Evolutionary conservation across 2,329 filamentous ascomycete genomes (phyloP), one percentile per base, ranked within the genome.

Genomic region (Westerdykella sp.): DNA sequence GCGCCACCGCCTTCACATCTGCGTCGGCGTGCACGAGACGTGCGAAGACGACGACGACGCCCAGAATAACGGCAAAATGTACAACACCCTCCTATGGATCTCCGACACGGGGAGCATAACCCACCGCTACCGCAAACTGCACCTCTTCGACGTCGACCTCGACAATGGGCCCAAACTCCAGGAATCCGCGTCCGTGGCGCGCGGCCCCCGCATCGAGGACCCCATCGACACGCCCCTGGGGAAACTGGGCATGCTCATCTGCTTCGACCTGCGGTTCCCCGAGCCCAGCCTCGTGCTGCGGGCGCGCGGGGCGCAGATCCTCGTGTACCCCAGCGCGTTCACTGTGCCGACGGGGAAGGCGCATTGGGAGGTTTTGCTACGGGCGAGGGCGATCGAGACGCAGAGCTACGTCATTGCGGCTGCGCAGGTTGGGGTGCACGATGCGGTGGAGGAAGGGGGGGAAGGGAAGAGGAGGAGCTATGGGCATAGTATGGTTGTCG

Each of bases 311-410:
- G 87, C 88, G 1, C 81, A 95, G 49, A 72, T 95, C 41, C 72
- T 96, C 39, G 81, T 87, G 0, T 96, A 91, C 60, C 91, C 91
- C 0, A 91, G 86, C 5, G 91, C 91, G 4, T 97, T 96, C 61
- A 95, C 90, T 0, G 77, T 94, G 0, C 81, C 84, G 1, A 96
- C 91, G 0, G 91, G 91, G 0, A 75, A 74, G 44, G 86, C 86
- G 1, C 91, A 96, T 68, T 97, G 91, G 91, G 81, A 88, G 58
- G 73, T 80, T 2, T 70, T 97, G 5, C 72, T 96, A 12, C 75
- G 86, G 22, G 82, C 87, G 3, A 75, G 91, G 37, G 91, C 91
- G 9, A 87, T 96, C 47, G 91, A 96, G 73, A 88, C 84, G 14
- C 86, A 96, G 69, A 81, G 81, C 43, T 97, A 87, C 72, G 83